Percentiles rank a stretch among this genome's conserved stretches.
phyloP scores from a whole-genome alignment of 768 basidiomycete genomes.

The Suillus clintonianus region DNA sequence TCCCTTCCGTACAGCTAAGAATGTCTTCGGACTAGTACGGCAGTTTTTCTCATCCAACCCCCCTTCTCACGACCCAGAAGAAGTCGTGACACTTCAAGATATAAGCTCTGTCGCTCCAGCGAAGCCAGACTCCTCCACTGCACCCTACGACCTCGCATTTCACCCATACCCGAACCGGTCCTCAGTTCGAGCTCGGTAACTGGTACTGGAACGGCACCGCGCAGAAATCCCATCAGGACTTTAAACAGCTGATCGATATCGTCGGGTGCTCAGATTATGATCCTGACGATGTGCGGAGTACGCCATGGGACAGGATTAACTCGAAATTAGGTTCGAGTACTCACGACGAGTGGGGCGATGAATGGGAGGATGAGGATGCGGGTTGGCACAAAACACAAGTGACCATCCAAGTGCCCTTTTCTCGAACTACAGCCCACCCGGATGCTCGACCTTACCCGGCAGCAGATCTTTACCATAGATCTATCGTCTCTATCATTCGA shows the following conservation, averaged over 20 bases:
- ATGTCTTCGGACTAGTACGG: conserved; percentile 1
- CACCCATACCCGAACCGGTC: conserved; percentile 16
- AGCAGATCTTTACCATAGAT: conserved; percentile 19
- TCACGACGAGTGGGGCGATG: neutral
- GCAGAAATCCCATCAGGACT: conserved; percentile 19
- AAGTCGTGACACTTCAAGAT: neutral
- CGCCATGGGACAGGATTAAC: conserved; percentile 1
- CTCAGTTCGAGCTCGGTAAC: conserved; percentile 9
- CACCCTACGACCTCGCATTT: neutral
- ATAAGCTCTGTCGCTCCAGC: conserved; percentile 8
- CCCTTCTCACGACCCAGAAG: conserved; percentile 5
- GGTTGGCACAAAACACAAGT: conserved; percentile 10
- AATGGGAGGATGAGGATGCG: conserved; percentile 10
- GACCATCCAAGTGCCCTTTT: conserved; percentile 14
- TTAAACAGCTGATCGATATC: conserved; percentile 12
- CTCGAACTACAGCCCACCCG: neutral
- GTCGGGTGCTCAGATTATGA: conserved; percentile 3
- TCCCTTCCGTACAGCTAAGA: neutral
- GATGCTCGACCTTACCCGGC: conserved; percentile 6
- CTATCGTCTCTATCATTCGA: conserved; percentile 14
- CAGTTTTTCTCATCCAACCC: neutral
- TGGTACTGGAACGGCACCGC: conserved; percentile 21
- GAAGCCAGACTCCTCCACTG: neutral
- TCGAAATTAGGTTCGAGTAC: neutral
- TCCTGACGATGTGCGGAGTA: conserved; percentile 4